Evolutionary conservation across 1,284 basidiomycete genomes (phyloP).

Genomic region (Malassezia furfur): DNA sequence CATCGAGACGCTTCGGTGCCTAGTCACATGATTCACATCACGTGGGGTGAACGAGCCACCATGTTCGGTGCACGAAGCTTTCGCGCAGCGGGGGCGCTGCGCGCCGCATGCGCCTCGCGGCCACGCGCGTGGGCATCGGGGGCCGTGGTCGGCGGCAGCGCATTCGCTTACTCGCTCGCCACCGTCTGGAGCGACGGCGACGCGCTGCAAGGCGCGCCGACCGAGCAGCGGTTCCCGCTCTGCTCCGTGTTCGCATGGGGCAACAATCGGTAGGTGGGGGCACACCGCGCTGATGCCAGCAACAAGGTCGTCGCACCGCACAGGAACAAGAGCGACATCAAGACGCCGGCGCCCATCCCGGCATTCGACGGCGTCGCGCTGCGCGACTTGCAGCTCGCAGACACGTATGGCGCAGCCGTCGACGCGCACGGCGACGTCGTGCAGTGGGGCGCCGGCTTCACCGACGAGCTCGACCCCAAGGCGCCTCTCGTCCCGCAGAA

Average conservation of each 20-base stretch:
- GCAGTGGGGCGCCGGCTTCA: constrained; percentile 46
- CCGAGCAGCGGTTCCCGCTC: constrained; percentile 11
- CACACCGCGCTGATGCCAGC: constrained; percentile 2
- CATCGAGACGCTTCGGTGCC: no score
- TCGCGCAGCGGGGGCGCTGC: not conserved
- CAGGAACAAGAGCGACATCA: constrained; percentile 23
- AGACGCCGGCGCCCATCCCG: constrained; percentile 32
- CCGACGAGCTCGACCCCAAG: constrained; percentile 25
- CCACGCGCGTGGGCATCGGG: not conserved
- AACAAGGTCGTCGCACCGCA: constrained; percentile 44
- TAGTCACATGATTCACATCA: not conserved
- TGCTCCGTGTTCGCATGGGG: constrained; percentile 11
- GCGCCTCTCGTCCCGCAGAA: constrained; percentile 24
- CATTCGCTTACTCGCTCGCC: not conserved
- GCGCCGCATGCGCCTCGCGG: not conserved
- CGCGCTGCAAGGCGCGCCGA: not conserved
- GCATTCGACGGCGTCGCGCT: constrained; percentile 41
- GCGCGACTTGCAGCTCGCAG: constrained; percentile 36
- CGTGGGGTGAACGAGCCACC: not conserved
- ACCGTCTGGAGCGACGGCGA: not conserved
- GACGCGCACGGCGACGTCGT: constrained; percentile 59
- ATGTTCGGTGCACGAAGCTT: constrained; percentile 1
- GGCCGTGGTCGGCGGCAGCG: not conserved
- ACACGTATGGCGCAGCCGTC: constrained; percentile 42
- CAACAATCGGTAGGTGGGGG: not conserved